Conservation (phyloP, 2,329 filamentous ascomycete species). For the Fusarium guadeloupense region DNA sequence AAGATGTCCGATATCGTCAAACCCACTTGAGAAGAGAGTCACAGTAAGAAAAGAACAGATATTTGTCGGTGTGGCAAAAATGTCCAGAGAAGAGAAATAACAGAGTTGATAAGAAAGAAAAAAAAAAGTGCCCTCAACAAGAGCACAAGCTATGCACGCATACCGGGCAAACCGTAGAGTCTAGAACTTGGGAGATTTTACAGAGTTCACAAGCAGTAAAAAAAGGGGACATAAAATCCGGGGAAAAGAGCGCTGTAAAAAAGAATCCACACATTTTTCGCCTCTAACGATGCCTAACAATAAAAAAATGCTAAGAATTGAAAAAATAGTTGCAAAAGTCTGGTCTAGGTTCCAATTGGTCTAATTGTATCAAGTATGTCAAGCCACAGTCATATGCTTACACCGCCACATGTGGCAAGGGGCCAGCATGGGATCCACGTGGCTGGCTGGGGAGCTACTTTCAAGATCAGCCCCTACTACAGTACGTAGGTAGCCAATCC, state of each 20-base stretch:
- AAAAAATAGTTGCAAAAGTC: constrained; percentile 13
- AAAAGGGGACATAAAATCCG: constrained; percentile 8
- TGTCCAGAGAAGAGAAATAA: not conserved
- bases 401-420: constrained; percentile 17
- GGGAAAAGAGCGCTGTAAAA: not conserved
- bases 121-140: constrained; percentile 10
- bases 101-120: not conserved
- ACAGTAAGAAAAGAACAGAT: not conserved
- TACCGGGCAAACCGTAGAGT: constrained; percentile 14
- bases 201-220: constrained; percentile 2
- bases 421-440: constrained; percentile 32
- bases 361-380: not conserved
- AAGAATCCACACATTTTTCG: constrained; percentile 19
- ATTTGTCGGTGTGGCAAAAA: constrained; percentile 24
- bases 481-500: no score
- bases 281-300: constrained; percentile 6
- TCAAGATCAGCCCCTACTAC: constrained; percentile 18
- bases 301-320: constrained; percentile 13
- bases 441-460: constrained; percentile 12
- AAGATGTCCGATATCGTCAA: not conserved
- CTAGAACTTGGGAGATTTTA: constrained; percentile 14
- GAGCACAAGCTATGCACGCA: constrained; percentile 32
- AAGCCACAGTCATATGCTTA: constrained; percentile 13
- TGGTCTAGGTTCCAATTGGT: constrained; percentile 27
- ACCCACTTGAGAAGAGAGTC: not conserved